Percentiles rank a stretch among this genome's conserved stretches.
Evolutionary conservation across 1,284 basidiomycete species (phyloP).

Genomic region (Moesziomyces sp.): DNA sequence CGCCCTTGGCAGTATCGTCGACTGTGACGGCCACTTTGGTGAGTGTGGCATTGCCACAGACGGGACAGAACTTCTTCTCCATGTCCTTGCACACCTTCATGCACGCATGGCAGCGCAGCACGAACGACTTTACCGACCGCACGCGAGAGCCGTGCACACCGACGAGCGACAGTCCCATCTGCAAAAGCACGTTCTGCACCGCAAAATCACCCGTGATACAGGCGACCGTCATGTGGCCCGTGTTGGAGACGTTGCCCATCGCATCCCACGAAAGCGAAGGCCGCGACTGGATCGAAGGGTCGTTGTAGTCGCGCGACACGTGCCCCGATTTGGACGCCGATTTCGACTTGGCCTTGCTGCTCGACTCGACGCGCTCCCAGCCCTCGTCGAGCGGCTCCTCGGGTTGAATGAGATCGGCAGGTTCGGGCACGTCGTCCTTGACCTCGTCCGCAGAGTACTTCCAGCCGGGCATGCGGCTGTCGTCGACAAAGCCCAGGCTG

Average conservation of each 20-base stretch:
- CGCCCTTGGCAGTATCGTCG: slow-evolving; percentile 47
- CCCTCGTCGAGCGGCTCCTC: slow-evolving; percentile 46
- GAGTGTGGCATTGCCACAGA: slow-evolving; percentile 92
- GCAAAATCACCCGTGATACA: slow-evolving; percentile 95
- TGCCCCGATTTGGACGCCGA: slow-evolving; percentile 67
- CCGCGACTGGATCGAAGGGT: slow-evolving; percentile 40
- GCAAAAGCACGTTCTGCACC: slow-evolving; percentile 96
- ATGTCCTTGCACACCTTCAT: slow-evolving; percentile 98
- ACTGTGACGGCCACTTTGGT: slow-evolving; percentile 87
- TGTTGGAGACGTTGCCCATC: slow-evolving; percentile 71
- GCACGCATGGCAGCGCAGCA: slow-evolving; percentile 95
- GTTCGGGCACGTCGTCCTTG: slow-evolving; percentile 28
- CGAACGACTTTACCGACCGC: slow-evolving; percentile 92
- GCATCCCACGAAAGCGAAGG: slow-evolving; percentile 36
- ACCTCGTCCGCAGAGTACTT: slow-evolving; percentile 24
- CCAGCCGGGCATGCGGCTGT: slow-evolving; percentile 45
- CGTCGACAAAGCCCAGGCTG: slow-evolving; percentile 75
- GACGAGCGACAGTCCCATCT: slow-evolving; percentile 93
- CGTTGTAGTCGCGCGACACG: slow-evolving; percentile 69
- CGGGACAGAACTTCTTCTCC: slow-evolving; percentile 95
- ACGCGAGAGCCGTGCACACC: slow-evolving; percentile 91
- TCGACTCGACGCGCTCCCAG: slow-evolving; percentile 43
- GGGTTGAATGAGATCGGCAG: slow-evolving; percentile 24
- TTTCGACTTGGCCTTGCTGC: slow-evolving; percentile 25
- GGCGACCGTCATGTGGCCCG: slow-evolving; percentile 68